Evolutionary conservation across 2,329 filamentous ascomycete species (phyloP).

Genomic region (Fusarium staphyleae): DNA sequence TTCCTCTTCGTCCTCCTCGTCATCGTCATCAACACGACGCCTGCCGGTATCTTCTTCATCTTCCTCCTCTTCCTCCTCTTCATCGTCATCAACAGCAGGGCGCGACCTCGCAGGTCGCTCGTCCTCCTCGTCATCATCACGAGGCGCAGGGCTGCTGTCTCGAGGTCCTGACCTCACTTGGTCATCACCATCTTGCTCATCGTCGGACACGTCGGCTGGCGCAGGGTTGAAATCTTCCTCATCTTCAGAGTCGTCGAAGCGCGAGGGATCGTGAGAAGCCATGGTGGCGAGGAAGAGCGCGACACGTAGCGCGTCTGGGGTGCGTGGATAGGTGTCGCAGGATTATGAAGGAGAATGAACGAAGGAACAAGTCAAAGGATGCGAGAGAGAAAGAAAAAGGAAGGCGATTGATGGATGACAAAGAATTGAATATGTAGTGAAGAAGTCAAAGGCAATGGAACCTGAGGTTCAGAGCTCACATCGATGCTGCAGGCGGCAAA

Average conservation of each 20-base stretch:
- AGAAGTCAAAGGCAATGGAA: conserved; percentile 11
- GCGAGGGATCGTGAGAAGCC: conserved; percentile 58
- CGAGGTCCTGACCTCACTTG: conserved; percentile 44
- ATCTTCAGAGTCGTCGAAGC: conserved; percentile 72
- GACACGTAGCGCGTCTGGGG: conserved; percentile 28
- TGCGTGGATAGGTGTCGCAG: neutral
- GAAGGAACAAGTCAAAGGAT: conserved; percentile 3
- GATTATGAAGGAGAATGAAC: conserved; percentile 9
- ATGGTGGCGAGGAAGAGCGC: conserved; percentile 38
- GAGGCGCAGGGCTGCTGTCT: conserved; percentile 50
- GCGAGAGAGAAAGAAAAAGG: conserved; percentile 11
- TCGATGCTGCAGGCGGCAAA: conserved; percentile 22
- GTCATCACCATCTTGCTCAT: conserved; percentile 50
- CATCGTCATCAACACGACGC: conserved; percentile 50
- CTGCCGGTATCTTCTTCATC: conserved; percentile 47
- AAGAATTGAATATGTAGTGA: conserved; percentile 25
- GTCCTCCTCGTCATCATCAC: conserved; percentile 50
- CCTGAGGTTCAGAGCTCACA: conserved; percentile 26
- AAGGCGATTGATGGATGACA: conserved; percentile 29
- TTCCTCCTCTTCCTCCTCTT: conserved; percentile 45
- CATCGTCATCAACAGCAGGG: conserved; percentile 53
- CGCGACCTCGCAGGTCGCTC: conserved; percentile 37
- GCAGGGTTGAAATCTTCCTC: conserved; percentile 91
- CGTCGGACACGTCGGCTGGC: conserved; percentile 76
- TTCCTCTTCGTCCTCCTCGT: conserved; percentile 66